Conservation (phyloP, 352 stramenopile genomes). For the Phytophthora kernoviae region DNA sequence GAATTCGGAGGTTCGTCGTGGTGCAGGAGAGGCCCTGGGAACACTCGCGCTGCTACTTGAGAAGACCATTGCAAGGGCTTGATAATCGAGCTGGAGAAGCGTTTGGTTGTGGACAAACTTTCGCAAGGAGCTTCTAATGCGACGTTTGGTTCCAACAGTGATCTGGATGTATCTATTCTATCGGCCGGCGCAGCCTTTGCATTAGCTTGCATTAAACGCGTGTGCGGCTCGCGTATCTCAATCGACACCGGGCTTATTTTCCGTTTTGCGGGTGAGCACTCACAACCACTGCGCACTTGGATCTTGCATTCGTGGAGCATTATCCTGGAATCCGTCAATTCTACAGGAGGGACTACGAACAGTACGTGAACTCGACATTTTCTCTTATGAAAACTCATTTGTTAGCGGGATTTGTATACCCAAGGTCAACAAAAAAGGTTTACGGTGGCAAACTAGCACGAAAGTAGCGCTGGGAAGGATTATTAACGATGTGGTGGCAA, state of each 20-base stretch:
- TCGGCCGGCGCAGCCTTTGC: conserved; percentile 74
- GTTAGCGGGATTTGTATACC: conserved; percentile 74
- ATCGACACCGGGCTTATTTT: conserved; percentile 83
- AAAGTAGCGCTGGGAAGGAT: conserved; percentile 66
- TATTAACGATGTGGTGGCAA: conserved; percentile 73
- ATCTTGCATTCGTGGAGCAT: conserved; percentile 86
- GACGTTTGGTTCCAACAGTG: conserved; percentile 28
- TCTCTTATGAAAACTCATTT: conserved; percentile 79
- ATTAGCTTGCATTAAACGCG: conserved; percentile 79
- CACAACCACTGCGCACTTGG: conserved; percentile 83
- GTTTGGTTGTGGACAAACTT: conserved; percentile 60
- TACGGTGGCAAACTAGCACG: conserved; percentile 56
- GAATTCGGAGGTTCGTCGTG: conserved; percentile 63
- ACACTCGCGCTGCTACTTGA: conserved; percentile 52
- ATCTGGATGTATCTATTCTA: conserved; percentile 51
- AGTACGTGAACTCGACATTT: conserved; percentile 77
- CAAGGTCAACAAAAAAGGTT: conserved; percentile 59
- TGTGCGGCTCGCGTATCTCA: conserved; percentile 74
- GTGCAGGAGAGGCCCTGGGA: conserved; percentile 78
- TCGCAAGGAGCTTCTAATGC: conserved; percentile 36
- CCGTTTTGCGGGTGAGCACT: conserved; percentile 63
- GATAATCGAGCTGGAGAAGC: conserved; percentile 77
- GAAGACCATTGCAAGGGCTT: conserved; percentile 56
- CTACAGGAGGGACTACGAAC: conserved; percentile 80
- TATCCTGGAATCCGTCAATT: conserved; percentile 78